Evolutionary conservation across 139 green algal species (phyloP).

Genomic region (Chlorella sp.): DNA sequence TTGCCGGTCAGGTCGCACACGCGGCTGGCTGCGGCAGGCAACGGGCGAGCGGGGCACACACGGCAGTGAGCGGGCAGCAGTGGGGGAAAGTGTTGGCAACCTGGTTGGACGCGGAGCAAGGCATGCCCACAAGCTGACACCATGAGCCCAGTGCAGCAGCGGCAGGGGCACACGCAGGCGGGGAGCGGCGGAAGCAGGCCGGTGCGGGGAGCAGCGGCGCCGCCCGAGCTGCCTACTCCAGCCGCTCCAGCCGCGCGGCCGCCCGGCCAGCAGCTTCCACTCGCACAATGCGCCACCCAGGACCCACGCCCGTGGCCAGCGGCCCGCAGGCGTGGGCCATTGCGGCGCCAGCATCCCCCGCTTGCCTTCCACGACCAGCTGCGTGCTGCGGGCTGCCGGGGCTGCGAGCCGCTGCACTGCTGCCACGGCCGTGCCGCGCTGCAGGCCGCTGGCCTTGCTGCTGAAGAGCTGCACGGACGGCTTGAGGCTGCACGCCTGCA

Average conservation of each 20-base stretch:
- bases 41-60: background rate
- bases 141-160: background rate
- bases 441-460: background rate
- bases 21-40: constrained; percentile 45
- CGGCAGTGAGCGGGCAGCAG: background rate
- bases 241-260: no score
- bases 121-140: no score
- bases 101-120: no score
- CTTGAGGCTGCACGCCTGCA: constrained; percentile 22
- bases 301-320: background rate
- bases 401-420: constrained; percentile 13
- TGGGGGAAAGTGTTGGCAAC: background rate
- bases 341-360: background rate
- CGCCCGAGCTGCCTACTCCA: no score
- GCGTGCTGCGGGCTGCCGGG: constrained; percentile 2
- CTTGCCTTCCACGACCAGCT: constrained; percentile 37
- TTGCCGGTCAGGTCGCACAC: constrained; percentile 92
- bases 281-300: background rate
- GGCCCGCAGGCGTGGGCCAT: no score
- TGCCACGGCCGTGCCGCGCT: constrained; percentile 4
- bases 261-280: background rate
- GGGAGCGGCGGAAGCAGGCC: no score
- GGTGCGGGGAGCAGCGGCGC: no score
- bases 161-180: no score
- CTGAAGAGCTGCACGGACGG: constrained; percentile 21